Evolutionary conservation across 148 eudicot species (phyloP), one percentile per base, ranked within the genome.

Genomic region (Camellia sinensis): DNA sequence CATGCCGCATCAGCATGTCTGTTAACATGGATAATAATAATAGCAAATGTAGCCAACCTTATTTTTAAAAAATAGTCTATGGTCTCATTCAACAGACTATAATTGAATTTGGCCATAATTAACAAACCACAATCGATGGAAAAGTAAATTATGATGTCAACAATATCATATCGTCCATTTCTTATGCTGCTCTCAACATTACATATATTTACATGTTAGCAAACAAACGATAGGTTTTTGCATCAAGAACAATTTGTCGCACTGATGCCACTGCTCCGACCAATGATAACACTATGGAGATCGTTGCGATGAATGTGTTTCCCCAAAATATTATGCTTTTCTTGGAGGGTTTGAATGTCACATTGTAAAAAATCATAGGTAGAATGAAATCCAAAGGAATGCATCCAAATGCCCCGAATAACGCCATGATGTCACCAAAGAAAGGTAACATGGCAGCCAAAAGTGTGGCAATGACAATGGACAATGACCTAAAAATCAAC

Each of bases 361-460:
- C 40, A 60, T 92, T 92, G 85, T 88, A 93, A 85, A 93, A 90
- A 52, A 93, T 69, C 85, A 89, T 89, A 0, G 98, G 98, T 74
- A 93, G 63, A 40, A 93, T 88, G 75, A 93, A 92, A 62, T 93
- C 98, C 3, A 93, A 84, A 48, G 98, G 98, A 48, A 93, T 83
- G 81, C 89, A 87, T 21, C 91, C 96, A 40, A 93, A 88, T 0
- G 98, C 96, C 50, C 98, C 98, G 5, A 87, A 78, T 48, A 93
- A 66, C 4, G 95, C 94, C 87, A 89, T 90, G 60, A 93, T 87
- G 80, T 93, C 98, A 45, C 94, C 98, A 21, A 90, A 93, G 80
- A 93, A 93, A 15, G 98, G 96, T 4, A 93, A 80, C 96, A 93
- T 90, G 7, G 91, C 98, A 3, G 94, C 94, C 48, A 93, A 13